These are phyloP conservation scores for Colletotrichum ledebouriae DNA, from an alignment of 2,329 filamentous ascomycete species.

Conservation along the genomic window DNA sequence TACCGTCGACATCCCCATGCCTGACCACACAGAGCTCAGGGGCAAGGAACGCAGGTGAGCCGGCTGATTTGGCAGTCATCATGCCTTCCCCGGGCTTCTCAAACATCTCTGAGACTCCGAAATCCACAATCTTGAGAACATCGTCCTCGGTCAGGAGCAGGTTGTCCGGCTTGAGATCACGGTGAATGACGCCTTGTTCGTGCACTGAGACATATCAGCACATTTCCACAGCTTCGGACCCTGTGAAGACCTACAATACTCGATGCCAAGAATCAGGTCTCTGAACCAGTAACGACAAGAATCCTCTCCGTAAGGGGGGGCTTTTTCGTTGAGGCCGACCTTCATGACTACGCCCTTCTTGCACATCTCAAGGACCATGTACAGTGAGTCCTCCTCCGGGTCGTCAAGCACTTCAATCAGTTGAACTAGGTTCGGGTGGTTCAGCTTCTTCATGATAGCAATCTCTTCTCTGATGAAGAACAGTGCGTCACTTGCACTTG, in stretches of 20 bases:
- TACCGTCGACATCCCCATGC: slow-evolving; percentile 89
- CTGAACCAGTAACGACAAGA: slow-evolving; percentile 92
- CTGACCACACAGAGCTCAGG: slow-evolving; percentile 91
- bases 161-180: slow-evolving; percentile 98
- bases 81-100: slow-evolving; percentile 82
- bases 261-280: slow-evolving; percentile 93
- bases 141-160: slow-evolving; percentile 90
- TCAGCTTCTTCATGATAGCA: slow-evolving; percentile 98
- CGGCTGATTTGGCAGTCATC: slow-evolving; percentile 92
- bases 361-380: slow-evolving; percentile 99
- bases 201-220: slow-evolving; percentile 71
- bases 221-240: not conserved
- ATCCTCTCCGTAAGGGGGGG: slow-evolving; percentile 86
- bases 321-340: slow-evolving; percentile 86
- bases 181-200: slow-evolving; percentile 92
- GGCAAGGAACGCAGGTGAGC: slow-evolving; percentile 93
- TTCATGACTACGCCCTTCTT: slow-evolving; percentile 98
- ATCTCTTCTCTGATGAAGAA: slow-evolving; percentile 95
- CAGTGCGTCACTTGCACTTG: slow-evolving; percentile 63
- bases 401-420: slow-evolving; percentile 96
- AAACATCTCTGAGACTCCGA: slow-evolving; percentile 99
- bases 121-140: slow-evolving; percentile 96
- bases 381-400: slow-evolving; percentile 93
- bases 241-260: slow-evolving; percentile 76
- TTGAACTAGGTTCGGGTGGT: slow-evolving; percentile 93